Base-by-base conservation (phyloP, 495 filamentous ascomycete species). In the Aspergillus mulundensis region DNA sequence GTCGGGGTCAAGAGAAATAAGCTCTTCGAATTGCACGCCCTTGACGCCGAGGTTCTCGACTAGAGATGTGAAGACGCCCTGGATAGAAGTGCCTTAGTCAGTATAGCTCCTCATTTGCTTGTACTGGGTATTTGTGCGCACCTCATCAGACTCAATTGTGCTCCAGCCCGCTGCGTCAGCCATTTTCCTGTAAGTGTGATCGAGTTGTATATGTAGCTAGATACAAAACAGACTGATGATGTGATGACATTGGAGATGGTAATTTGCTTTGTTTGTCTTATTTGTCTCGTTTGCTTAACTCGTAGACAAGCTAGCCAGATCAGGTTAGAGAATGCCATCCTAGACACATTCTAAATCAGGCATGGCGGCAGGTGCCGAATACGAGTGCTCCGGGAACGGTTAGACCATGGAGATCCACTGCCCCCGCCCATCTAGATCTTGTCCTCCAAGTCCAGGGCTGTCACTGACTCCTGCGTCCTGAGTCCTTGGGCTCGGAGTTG, bases 11-110 rank as follows among this genome's bases (percentile, higher is more conserved):
- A 99, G 81, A 1, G 89, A 85, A 38, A 97, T 84, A 56, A 99
- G 85, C 73, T 99, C 94, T 73, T 97, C 95, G 71, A 97, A 97
- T 72, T 99, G 94, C 7, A 97, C 89, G 66, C 90, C 84, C 66
- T 90, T 86, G 32, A 92, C 91, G 34, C 95, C 94, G 40, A 99
- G 87, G 59, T 89, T 90, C 62, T 96, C 88, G 62, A 91, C 72
- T 44, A 99, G 83, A 66, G 89, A 95, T 55, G 95, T 99, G 75
- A 99, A 99, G 61, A 99, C 90, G 65, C 94, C 94, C 93, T 96
- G 50, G 21, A 32, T 14, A 18, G 42, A 36, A 41, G 32, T 15
- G 14, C n/a, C 23, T 44, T 39, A 19, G 52, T 39, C 20, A 44
- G 36, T 38, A 10, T 19, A 14, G 11, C 6, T 28, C 8, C 18